phyloP scores from a whole-genome alignment of 345 rosid species.

The Anastatica hierochuntica region DNA sequence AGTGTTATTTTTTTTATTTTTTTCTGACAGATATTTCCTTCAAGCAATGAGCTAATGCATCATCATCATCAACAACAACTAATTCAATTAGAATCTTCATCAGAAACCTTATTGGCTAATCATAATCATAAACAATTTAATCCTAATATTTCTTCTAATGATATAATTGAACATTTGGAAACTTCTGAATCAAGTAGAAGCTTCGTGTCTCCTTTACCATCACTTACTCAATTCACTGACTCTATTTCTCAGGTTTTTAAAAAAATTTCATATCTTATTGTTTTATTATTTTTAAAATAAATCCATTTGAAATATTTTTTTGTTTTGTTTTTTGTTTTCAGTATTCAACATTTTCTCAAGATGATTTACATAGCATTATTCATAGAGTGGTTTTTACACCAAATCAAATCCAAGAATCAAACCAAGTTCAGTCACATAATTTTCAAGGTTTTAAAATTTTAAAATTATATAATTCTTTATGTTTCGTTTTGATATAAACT shows the following conservation, averaged over 20 bases:
- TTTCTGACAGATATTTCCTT: no score
- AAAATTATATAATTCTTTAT: no score
- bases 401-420: conserved; percentile 28
- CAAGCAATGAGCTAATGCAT: no score
- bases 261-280: not conserved
- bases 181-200: conserved; percentile 22
- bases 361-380: conserved; percentile 73
- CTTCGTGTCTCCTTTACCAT: conserved; percentile 39
- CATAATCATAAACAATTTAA: conserved; percentile 25
- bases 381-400: conserved; percentile 64
- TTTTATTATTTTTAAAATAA: not conserved
- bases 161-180: conserved; percentile 24
- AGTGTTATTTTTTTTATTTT: no score
- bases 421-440: not conserved
- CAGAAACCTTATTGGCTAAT: no score
- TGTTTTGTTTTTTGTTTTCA: conserved; percentile 16
- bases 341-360: conserved; percentile 53
- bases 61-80: no score
- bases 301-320: not conserved
- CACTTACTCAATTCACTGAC: conserved; percentile 39
- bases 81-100: no score
- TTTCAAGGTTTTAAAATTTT: no score
- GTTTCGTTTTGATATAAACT: no score
- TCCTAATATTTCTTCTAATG: conserved; percentile 19
- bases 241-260: conserved; percentile 44